Evolutionary conservation across 805 yeast genomes (phyloP).

Genomic region (Metschnikowia santaceciliae): DNA sequence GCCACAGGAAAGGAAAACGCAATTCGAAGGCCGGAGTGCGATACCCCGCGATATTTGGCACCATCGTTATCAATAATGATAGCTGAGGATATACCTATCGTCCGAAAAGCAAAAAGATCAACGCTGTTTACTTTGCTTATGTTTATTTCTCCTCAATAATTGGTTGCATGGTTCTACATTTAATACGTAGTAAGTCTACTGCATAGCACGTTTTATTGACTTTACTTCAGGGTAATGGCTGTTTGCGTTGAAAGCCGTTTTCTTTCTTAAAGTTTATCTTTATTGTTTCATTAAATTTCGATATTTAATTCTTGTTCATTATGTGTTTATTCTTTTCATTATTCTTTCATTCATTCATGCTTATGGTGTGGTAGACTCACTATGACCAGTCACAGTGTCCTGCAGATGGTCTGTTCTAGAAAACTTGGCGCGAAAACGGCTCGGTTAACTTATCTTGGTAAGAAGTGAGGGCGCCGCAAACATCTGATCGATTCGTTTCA

Average conservation of each 20-base stretch:
- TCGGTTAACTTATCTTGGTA: neutral
- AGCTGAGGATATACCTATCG: neutral
- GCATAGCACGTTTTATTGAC: too few relatives aligned
- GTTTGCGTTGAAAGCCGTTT: too few relatives aligned
- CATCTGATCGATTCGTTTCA: slow-evolving; percentile 15
- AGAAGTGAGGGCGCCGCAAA: slow-evolving; percentile 5
- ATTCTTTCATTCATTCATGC: neutral
- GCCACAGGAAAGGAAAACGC: neutral
- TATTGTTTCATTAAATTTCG: too few relatives aligned
- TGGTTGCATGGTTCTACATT: too few relatives aligned
- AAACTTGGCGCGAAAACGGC: neutral
- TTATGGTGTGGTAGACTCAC: neutral
- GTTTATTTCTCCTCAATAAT: too few relatives aligned
- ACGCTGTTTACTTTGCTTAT: too few relatives aligned
- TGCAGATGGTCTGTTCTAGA: neutral
- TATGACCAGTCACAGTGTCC: neutral
- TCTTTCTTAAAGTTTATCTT: too few relatives aligned
- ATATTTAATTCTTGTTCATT: neutral
- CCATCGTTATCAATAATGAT: neutral
- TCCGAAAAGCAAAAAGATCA: too few relatives aligned
- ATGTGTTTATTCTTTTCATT: neutral
- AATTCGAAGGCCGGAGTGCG: neutral
- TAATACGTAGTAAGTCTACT: too few relatives aligned
- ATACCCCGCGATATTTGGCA: neutral
- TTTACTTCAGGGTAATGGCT: too few relatives aligned